These are phyloP conservation scores for Globisporangium paroecandrum DNA, from an alignment of 352 stramenopile species.

Conservation along the genomic window DNA sequence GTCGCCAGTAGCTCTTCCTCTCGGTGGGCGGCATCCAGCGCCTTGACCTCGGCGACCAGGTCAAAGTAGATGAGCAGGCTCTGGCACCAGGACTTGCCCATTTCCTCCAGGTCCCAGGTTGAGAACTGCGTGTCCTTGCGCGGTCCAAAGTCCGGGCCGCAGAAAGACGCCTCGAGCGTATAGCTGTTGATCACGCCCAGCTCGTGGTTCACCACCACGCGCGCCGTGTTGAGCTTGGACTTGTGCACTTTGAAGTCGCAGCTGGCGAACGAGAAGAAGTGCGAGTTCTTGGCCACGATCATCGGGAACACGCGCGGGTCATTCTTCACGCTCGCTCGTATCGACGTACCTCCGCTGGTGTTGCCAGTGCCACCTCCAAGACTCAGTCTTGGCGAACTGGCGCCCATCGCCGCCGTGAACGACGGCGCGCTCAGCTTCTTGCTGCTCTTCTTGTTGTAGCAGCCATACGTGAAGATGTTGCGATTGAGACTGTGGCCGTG, in stretches of 20 bases:
- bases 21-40: constrained; percentile 20
- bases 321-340: constrained; percentile 29
- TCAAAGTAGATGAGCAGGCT: constrained; percentile 76
- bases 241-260: constrained; percentile 91
- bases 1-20: constrained; percentile 5
- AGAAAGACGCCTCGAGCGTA: constrained; percentile 91
- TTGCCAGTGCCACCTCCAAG: not conserved
- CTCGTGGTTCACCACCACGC: constrained; percentile 89
- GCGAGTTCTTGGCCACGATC: constrained; percentile 68
- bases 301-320: constrained; percentile 78
- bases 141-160: constrained; percentile 68
- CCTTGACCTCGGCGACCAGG: constrained; percentile 45
- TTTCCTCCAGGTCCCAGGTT: constrained; percentile 67
- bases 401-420: not conserved
- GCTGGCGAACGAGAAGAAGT: constrained; percentile 75
- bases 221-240: constrained; percentile 84
- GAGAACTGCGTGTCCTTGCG: constrained; percentile 76
- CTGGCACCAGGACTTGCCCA: constrained; percentile 70
- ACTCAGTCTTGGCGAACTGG: constrained; percentile 3
- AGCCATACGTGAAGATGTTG: constrained; percentile 88
- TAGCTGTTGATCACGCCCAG: constrained; percentile 83
- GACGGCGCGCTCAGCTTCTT: constrained; percentile 11
- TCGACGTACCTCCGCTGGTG: not conserved
- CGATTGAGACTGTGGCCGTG: constrained; percentile 81
- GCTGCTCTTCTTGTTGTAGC: constrained; percentile 44